Percentiles rank a stretch among this genome's conserved stretches.
Evolutionary conservation across 176 grass and related monocot genomes (phyloP).

Genomic region (Chrysopogon serrulatus): DNA sequence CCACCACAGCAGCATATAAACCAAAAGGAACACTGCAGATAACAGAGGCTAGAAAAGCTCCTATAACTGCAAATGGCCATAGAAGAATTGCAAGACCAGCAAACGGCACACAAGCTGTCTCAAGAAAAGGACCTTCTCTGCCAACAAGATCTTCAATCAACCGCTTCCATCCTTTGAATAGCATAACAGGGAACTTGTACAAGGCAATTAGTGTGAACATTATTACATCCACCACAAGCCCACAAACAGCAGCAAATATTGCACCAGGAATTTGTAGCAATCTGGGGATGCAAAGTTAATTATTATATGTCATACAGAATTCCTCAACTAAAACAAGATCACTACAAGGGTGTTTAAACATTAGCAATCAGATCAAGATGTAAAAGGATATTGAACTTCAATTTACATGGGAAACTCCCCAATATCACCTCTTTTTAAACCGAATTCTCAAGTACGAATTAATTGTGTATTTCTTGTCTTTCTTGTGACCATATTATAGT

Average conservation of each 20-base stretch:
- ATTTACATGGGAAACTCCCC: neutral
- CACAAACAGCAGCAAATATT: slow-evolving; percentile 43
- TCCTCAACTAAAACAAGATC: neutral
- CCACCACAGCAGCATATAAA: slow-evolving; percentile 73
- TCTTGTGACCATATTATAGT: neutral
- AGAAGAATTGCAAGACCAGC: slow-evolving; percentile 93
- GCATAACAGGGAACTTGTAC: slow-evolving; percentile 90
- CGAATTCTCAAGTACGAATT: neutral
- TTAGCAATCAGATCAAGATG: neutral
- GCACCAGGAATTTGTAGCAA: slow-evolving; percentile 71
- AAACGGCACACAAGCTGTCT: slow-evolving; percentile 90
- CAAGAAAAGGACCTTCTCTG: slow-evolving; percentile 90
- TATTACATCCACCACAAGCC: slow-evolving; percentile 60
- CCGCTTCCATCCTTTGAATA: slow-evolving; percentile 95
- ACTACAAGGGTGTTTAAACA: neutral
- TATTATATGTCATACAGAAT: slow-evolving; percentile 9
- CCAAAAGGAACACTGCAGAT: slow-evolving; percentile 80
- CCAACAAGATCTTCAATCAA: slow-evolving; percentile 78
- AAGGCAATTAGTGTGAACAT: slow-evolving; percentile 68
- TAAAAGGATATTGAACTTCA: neutral
- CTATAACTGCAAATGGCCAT: slow-evolving; percentile 90
- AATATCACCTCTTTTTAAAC: neutral
- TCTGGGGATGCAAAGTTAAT: slow-evolving; percentile 37
- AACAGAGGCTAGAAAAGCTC: slow-evolving; percentile 60
- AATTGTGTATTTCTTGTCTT: neutral